phyloP scores from a whole-genome alignment of 768 basidiomycete genomes.

The Lentinus tigrinus region DNA sequence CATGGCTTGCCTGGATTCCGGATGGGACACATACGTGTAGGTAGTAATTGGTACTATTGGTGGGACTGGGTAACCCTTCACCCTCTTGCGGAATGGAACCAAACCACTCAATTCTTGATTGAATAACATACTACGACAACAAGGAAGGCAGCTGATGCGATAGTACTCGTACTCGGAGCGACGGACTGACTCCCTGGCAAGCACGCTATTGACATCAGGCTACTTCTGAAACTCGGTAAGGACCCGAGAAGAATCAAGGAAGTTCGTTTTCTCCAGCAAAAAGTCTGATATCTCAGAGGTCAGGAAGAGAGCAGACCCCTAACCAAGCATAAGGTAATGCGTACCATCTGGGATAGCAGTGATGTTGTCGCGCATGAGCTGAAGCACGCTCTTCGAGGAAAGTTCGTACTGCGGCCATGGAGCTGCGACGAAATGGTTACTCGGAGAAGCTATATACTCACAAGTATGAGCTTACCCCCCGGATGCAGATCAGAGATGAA shows the following conservation, averaged over 20 bases:
- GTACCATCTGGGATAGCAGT: slow-evolving; percentile 54
- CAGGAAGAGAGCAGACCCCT: neutral
- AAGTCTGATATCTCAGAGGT: slow-evolving; percentile 36
- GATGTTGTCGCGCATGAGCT: slow-evolving; percentile 50
- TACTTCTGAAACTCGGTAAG: slow-evolving; percentile 49
- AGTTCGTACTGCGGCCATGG: slow-evolving; percentile 46
- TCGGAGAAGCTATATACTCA: neutral
- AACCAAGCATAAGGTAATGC: slow-evolving; percentile 8
- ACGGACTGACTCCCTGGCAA: no score
- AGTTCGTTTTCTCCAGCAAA: slow-evolving; percentile 39
- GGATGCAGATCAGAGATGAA: slow-evolving; percentile 58
- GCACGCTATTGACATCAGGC: neutral
- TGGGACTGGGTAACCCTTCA: no score
- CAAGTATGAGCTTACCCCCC: slow-evolving; percentile 40
- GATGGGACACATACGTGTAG: no score
- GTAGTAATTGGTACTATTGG: no score
- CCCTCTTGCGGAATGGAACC: no score
- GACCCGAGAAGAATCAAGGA: slow-evolving; percentile 40
- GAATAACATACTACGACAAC: no score
- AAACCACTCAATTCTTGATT: no score
- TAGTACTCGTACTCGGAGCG: no score
- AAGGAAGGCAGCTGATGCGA: no score
- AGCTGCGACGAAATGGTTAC: slow-evolving; percentile 26
- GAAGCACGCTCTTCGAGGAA: slow-evolving; percentile 40
- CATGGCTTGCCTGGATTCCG: no score